Evolutionary conservation across 805 yeast species (phyloP).

Genomic region (Lachancea mirantina): DNA sequence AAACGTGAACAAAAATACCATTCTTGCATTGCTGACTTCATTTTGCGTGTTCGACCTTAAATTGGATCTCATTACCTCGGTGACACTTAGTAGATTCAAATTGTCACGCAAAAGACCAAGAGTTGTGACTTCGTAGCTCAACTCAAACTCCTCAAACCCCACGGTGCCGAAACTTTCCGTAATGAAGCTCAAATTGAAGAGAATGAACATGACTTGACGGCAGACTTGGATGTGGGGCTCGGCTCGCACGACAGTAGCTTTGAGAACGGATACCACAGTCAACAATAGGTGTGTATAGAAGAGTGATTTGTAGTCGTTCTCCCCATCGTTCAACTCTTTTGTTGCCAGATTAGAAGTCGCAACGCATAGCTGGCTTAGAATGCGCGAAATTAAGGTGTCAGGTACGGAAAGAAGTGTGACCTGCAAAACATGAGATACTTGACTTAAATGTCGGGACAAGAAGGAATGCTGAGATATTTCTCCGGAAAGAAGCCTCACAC

Average conservation of each 20-base stretch:
- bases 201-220: slow-evolving; percentile 12
- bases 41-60: slow-evolving; percentile 8
- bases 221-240: slow-evolving; percentile 8
- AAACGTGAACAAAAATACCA: slow-evolving; percentile 19
- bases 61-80: slow-evolving; percentile 14
- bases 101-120: slow-evolving; percentile 9
- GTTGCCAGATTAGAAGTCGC: slow-evolving; percentile 12
- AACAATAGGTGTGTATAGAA: slow-evolving; percentile 18
- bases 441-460: slow-evolving; percentile 14
- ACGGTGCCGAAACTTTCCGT: slow-evolving; percentile 19
- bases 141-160: slow-evolving; percentile 26
- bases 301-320: slow-evolving; percentile 12
- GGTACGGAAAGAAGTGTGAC: slow-evolving; percentile 10
- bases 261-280: slow-evolving; percentile 14
- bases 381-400: slow-evolving; percentile 1
- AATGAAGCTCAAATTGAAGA: slow-evolving; percentile 21
- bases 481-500: slow-evolving; percentile 10
- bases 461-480: slow-evolving; percentile 4
- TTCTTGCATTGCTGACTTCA: slow-evolving; percentile 18
- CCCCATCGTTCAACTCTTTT: slow-evolving; percentile 12
- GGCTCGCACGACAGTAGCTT: slow-evolving; percentile 3
- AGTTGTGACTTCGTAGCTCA: slow-evolving; percentile 16
- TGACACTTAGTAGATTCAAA: slow-evolving; percentile 1
- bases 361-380: slow-evolving; percentile 10
- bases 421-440: slow-evolving; percentile 19